These are phyloP conservation scores for Cryptosporidium xiaoi DNA, from an alignment of 169 alveolate genomes.

Conservation along the genomic window DNA sequence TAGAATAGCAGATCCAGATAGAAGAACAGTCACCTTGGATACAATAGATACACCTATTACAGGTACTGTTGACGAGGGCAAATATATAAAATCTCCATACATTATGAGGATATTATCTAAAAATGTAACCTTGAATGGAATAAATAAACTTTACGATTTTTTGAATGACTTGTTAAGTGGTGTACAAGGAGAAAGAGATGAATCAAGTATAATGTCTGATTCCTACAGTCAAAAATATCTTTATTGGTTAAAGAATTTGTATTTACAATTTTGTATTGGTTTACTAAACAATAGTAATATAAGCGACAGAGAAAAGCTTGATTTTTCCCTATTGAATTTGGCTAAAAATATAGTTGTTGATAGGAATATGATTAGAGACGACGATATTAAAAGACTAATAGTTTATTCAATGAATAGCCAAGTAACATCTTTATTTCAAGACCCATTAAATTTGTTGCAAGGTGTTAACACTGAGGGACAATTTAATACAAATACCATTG, in stretches of 20 bases:
- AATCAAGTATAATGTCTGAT: slow-evolving; percentile 45
- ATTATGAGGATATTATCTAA: slow-evolving; percentile 20
- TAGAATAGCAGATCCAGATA: slow-evolving; percentile 70
- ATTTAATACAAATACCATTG: not conserved
- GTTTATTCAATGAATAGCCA: not conserved
- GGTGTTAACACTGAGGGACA: not conserved
- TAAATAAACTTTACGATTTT: slow-evolving; percentile 17
- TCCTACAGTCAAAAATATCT: slow-evolving; percentile 60
- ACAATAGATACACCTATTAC: slow-evolving; percentile 71
- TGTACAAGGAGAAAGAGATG: slow-evolving; percentile 33
- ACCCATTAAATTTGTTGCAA: slow-evolving; percentile 4
- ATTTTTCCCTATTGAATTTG: slow-evolving; percentile 32
- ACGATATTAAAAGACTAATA: slow-evolving; percentile 8
- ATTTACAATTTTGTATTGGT: slow-evolving; percentile 57
- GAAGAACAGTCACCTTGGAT: slow-evolving; percentile 50
- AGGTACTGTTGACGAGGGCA: slow-evolving; percentile 55
- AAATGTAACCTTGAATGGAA: slow-evolving; percentile 27
- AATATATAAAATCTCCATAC: slow-evolving; percentile 48
- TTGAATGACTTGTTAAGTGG: slow-evolving; percentile 34
- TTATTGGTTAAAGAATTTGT: slow-evolving; percentile 33
- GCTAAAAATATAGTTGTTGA: slow-evolving; percentile 27
- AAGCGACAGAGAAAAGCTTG: slow-evolving; percentile 15
- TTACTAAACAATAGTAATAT: slow-evolving; percentile 20
- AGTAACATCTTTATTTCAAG: slow-evolving; percentile 28
- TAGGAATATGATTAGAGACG: slow-evolving; percentile 11